A percentile compares a stretch with the other conserved stretches of the same genome.
These are phyloP conservation scores for Rubus idaeus DNA, from an alignment of 306 rosid genomes.

Conservation along the genomic window DNA sequence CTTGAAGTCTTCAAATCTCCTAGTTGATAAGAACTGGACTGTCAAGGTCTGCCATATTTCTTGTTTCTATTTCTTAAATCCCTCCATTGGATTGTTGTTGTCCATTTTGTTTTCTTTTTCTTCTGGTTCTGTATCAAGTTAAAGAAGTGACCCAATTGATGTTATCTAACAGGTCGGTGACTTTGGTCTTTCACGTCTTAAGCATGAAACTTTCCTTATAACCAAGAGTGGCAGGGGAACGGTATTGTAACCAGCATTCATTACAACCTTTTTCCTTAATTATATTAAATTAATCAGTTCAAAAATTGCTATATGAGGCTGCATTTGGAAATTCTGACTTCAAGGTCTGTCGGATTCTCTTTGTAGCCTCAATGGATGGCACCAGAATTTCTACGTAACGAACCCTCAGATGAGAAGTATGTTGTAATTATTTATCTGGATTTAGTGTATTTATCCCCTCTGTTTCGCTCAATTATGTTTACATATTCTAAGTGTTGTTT, in stretches of 20 bases:
- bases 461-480: constrained; percentile 14
- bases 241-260: constrained; percentile 40
- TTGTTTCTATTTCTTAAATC: constrained; percentile 9
- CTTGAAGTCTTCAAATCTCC: constrained; percentile 91
- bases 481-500: constrained; percentile 26
- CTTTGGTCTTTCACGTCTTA: constrained; percentile 96
- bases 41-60: constrained; percentile 65
- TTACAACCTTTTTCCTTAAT: constrained; percentile 20
- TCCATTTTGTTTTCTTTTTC: not conserved
- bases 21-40: constrained; percentile 91
- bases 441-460: not conserved
- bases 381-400: constrained; percentile 97
- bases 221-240: constrained; percentile 97
- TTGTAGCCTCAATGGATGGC: constrained; percentile 97
- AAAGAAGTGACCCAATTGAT: constrained; percentile 17
- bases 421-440: constrained; percentile 26
- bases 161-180: constrained; percentile 72
- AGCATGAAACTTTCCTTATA: constrained; percentile 80
- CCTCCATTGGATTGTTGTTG: constrained; percentile 15
- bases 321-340: constrained; percentile 4
- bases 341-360: constrained; percentile 20
- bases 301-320: not conserved
- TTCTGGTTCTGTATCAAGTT: constrained; percentile 8
- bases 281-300: constrained; percentile 4
- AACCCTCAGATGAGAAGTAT: constrained; percentile 94